These are phyloP conservation scores for Xylaria scruposa DNA, from an alignment of 495 filamentous ascomycete genomes.

Conservation along the genomic window DNA sequence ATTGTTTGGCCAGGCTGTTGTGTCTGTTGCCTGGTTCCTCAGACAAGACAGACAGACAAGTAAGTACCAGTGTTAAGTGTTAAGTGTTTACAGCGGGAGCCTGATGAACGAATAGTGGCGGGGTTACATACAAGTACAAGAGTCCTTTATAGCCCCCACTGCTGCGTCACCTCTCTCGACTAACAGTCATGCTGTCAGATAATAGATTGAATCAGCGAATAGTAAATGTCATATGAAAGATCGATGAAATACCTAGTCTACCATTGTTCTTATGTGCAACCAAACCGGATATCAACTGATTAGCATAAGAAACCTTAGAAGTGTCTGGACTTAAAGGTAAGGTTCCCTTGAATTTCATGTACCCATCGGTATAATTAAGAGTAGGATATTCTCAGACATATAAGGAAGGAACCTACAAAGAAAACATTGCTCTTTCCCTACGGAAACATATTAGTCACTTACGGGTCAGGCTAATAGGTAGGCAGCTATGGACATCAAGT, in stretches of 20 bases:
- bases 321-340: background rate
- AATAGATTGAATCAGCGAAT: background rate
- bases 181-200: background rate
- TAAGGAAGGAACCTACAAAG: background rate
- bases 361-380: background rate
- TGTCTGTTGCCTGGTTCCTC: background rate
- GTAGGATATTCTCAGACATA: background rate
- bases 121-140: background rate
- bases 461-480: too few relatives aligned
- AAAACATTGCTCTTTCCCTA: background rate
- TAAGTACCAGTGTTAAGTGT: too few relatives aligned
- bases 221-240: background rate
- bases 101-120: background rate
- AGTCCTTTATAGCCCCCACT: background rate
- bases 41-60: background rate
- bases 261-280: background rate
- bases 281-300: background rate
- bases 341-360: background rate
- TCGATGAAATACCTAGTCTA: background rate
- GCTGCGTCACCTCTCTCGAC: background rate
- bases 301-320: background rate
- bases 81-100: constrained; percentile 6
- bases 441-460: background rate
- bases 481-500: background rate
- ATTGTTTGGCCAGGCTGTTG: background rate